Percentiles rank a stretch among this genome's conserved stretches.
Conservation (phyloP, 768 basidiomycete genomes). For the Vararia minispora region DNA sequence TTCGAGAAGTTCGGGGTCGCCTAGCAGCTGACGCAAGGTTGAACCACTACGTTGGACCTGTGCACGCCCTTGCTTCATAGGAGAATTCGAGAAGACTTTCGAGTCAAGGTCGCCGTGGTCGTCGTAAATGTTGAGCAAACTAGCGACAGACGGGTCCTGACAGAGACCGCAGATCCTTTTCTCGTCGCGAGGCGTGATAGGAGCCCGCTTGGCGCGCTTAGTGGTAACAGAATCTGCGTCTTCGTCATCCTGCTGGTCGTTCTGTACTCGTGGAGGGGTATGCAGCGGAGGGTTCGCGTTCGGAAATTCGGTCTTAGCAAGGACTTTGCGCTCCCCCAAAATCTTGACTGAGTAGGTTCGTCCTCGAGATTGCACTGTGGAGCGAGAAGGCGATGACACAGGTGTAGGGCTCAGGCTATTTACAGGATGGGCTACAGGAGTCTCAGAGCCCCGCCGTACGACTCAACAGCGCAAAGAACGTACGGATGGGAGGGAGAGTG, state of each 20-base stretch:
- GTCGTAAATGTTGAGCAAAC: slow-evolving; percentile 63
- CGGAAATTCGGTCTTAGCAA: slow-evolving; percentile 55
- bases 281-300: slow-evolving; percentile 39
- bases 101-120: slow-evolving; percentile 54
- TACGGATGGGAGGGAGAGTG: slow-evolving; percentile 60
- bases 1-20: slow-evolving; percentile 28
- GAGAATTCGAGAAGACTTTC: slow-evolving; percentile 53
- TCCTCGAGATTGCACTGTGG: slow-evolving; percentile 40
- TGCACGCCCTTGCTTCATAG: slow-evolving; percentile 28
- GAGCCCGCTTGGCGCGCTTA: slow-evolving; percentile 21
- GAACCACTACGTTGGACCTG: slow-evolving; percentile 56
- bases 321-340: slow-evolving; percentile 47
- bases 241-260: slow-evolving; percentile 16
- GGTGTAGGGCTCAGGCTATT: slow-evolving; percentile 42
- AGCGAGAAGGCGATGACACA: slow-evolving; percentile 39
- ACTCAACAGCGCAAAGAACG: slow-evolving; percentile 27
- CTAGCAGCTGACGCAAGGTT: slow-evolving; percentile 63
- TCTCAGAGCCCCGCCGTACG: no score
- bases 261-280: slow-evolving; percentile 14
- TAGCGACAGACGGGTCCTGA: slow-evolving; percentile 71
- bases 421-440: slow-evolving; percentile 42
- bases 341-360: slow-evolving; percentile 73
- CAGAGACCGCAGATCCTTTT: slow-evolving; percentile 48
- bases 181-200: slow-evolving; percentile 32
- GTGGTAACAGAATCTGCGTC: slow-evolving; percentile 3